Evolutionary conservation across 2,329 filamentous ascomycete genomes (phyloP), one percentile per base, ranked within the genome.

Genomic region (Colletotrichum chrysophilum): DNA sequence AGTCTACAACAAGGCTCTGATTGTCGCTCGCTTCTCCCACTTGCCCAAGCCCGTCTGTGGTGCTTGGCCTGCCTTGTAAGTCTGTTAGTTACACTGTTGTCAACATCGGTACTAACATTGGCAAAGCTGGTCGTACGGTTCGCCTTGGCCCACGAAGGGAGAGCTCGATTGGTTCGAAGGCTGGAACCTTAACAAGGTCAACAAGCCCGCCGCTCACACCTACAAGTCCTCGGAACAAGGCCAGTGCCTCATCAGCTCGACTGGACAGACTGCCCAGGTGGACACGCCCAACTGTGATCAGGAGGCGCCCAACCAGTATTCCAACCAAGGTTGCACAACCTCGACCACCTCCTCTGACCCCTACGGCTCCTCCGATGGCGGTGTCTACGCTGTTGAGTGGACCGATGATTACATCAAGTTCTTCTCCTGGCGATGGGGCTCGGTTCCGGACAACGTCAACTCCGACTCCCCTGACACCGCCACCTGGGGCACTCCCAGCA

Each of bases 141-240:
- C 84, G 55, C 82, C 87, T 77, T 94, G 93, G 92, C 92, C 92
- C 12, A 84, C 81, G 30, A 86, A 87, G 74, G 93, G 92, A 72
- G 93, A 94, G 83, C 88, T 94, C 77, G 92, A 94, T 80, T 90
- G 94, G 77, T 91, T 93, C 78, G 93, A 94, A 84, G 90, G 90
- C 70, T 92, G 92, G 82, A 93, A 94, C 83, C 81, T 87, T 67
- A 86, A 88, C 58, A 67, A 71, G 43, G 61, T 56, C 71, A 93
- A 94, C 83, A 84, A 86, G 73, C 88, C 94, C 82, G 89, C 91
- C 58, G 82, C 93, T 60, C 91, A 93, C 84, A 92, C 91, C 48
- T 81, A 83, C 61, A 55, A 66, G 18, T 80, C 26, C 85, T n/a
- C 34, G 13, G 64, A 75, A 14, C 81, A 84, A 48, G 87, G 86